Percentiles rank a stretch among this genome's conserved stretches.
Evolutionary conservation across 441 rosid species (phyloP).

Genomic region (Brassica balearica): DNA sequence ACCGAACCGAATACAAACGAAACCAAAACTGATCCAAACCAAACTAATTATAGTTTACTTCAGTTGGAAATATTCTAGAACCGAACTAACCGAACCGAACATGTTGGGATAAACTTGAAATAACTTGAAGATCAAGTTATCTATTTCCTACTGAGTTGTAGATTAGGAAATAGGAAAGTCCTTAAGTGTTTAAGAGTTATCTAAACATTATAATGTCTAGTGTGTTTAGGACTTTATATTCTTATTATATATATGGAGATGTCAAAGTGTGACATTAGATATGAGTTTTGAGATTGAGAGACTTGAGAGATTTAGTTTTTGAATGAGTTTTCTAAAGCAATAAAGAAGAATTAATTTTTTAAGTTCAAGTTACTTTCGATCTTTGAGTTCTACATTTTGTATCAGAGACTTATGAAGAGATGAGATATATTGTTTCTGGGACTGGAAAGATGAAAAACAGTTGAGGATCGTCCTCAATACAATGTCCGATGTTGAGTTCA

Average conservation of each 20-base stretch:
- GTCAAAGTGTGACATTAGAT: neutral
- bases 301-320: neutral
- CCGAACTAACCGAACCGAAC: too few relatives aligned
- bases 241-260: neutral
- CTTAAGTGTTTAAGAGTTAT: neutral
- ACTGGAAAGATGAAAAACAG: too few relatives aligned
- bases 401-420: too few relatives aligned
- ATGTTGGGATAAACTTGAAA: neutral
- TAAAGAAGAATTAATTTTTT: too few relatives aligned
- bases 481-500: neutral
- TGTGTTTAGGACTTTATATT: neutral
- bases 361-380: too few relatives aligned
- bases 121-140: neutral
- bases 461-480: neutral
- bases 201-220: neutral
- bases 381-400: too few relatives aligned
- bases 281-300: neutral
- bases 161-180: neutral
- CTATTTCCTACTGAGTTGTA: too few relatives aligned
- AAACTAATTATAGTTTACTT: too few relatives aligned
- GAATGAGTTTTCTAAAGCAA: neutral
- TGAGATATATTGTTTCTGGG: too few relatives aligned
- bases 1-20: too few relatives aligned
- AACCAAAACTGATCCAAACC: too few relatives aligned
- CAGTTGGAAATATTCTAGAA: too few relatives aligned